Conservation (phyloP, 371 early-diverging fungal species). For the Mortierella polycephala region DNA sequence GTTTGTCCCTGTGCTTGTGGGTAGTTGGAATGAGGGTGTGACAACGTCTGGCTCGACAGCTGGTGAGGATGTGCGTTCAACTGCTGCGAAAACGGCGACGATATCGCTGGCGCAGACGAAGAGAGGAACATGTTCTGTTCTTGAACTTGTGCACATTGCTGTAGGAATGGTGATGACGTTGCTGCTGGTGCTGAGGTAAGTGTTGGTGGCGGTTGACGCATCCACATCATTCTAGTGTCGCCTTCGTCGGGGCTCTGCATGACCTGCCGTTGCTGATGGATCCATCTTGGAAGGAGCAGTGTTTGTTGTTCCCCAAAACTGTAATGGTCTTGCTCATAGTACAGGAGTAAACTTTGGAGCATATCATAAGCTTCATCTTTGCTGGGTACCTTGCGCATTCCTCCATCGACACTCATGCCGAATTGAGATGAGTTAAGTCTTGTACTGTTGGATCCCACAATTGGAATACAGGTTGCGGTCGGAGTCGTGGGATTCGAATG, state of each 20-base stretch:
- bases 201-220: conserved; percentile 20
- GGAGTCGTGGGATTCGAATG: background rate
- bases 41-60: conserved; percentile 16
- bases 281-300: conserved; percentile 39
- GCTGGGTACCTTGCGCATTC: conserved; percentile 37
- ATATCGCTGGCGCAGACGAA: background rate
- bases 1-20: conserved; percentile 7
- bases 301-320: conserved; percentile 45
- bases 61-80: conserved; percentile 7
- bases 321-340: conserved; percentile 39
- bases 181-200: conserved; percentile 12
- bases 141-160: no score
- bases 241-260: conserved; percentile 19
- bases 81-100: conserved; percentile 5
- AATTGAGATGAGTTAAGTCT: conserved; percentile 15
- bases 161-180: background rate
- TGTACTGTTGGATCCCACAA: background rate
- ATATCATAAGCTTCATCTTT: conserved; percentile 41
- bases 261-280: conserved; percentile 45
- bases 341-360: conserved; percentile 36
- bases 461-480: background rate
- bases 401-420: conserved; percentile 34
- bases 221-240: conserved; percentile 26
- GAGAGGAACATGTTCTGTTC: background rate
- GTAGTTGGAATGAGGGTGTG: conserved; percentile 18